Evolutionary conservation across 345 rosid genomes (phyloP).

Genomic region (Corchorus capsularis): DNA sequence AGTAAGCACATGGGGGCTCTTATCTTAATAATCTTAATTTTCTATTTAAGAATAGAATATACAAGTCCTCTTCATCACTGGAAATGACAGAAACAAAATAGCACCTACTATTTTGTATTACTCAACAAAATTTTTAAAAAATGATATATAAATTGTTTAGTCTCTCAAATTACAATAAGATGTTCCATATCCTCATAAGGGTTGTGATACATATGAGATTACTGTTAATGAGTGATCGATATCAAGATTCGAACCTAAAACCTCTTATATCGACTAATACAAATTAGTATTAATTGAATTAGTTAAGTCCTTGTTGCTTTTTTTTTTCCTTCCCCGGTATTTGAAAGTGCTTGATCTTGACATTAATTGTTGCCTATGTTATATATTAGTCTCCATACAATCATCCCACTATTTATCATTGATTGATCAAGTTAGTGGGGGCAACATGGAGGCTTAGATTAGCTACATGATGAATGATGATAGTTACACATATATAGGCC

Average conservation of each 20-base stretch:
- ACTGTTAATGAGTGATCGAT: too few species aligned
- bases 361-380: background rate
- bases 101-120: slow-evolving; percentile 23
- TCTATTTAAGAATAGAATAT: slow-evolving; percentile 19
- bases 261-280: too few species aligned
- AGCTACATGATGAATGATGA: background rate
- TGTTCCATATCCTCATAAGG: too few species aligned
- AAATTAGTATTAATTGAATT: too few species aligned
- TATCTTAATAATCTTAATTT: background rate
- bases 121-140: too few species aligned
- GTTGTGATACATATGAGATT: too few species aligned
- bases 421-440: background rate
- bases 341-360: slow-evolving; percentile 8
- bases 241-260: too few species aligned
- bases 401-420: background rate
- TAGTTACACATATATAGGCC: background rate
- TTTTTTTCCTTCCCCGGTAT: slow-evolving; percentile 2
- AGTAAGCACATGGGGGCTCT: slow-evolving; percentile 36
- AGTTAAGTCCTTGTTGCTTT: too few species aligned
- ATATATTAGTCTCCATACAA: background rate
- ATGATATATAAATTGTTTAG: too few species aligned
- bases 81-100: slow-evolving; percentile 28
- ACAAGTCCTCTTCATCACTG: slow-evolving; percentile 23
- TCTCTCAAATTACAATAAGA: too few species aligned
- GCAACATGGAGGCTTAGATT: background rate